A percentile compares a stretch with the other conserved stretches of the same genome.
These are phyloP conservation scores for Apiotrichum laibachii DNA, from an alignment of 1,284 basidiomycete genomes.

Conservation along the genomic window DNA sequence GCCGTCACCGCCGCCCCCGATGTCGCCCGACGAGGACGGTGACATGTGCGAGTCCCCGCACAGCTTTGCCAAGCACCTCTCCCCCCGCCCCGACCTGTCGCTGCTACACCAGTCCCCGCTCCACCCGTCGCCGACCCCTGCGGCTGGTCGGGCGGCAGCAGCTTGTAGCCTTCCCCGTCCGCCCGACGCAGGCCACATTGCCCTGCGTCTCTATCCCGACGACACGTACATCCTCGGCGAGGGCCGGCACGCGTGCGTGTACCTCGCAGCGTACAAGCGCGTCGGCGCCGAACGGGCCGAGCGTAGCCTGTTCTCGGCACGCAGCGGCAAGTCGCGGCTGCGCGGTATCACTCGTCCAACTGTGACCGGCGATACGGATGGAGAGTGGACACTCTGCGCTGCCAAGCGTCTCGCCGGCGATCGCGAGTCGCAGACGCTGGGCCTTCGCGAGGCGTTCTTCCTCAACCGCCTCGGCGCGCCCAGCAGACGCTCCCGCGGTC, in stretches of 20 bases:
- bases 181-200: conserved; percentile 32
- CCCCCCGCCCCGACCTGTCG: conserved; percentile 21
- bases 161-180: conserved; percentile 39
- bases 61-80: not conserved
- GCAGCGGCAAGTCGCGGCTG: too few species aligned
- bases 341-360: too few species aligned
- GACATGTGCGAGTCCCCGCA: not conserved
- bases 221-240: conserved; percentile 50
- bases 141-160: not conserved
- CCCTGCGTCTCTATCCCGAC: conserved; percentile 39
- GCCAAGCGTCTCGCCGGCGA: conserved; percentile 53
- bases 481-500: conserved; percentile 21
- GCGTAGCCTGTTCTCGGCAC: not conserved
- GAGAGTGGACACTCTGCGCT: conserved; percentile 51
- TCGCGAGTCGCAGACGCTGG: conserved; percentile 52
- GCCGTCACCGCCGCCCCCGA: conserved; percentile 16
- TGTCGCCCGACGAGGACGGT: conserved; percentile 2
- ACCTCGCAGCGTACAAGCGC: conserved; percentile 47
- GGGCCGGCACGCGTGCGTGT: conserved; percentile 53
- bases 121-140: conserved; percentile 14
- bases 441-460: conserved; percentile 54
- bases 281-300: not conserved
- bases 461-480: conserved; percentile 43
- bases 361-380: too few species aligned
- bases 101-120: conserved; percentile 45